These are phyloP conservation scores for Aspergillus pseudonomiae DNA, from an alignment of 2,329 filamentous ascomycete species.

Conservation along the genomic window DNA sequence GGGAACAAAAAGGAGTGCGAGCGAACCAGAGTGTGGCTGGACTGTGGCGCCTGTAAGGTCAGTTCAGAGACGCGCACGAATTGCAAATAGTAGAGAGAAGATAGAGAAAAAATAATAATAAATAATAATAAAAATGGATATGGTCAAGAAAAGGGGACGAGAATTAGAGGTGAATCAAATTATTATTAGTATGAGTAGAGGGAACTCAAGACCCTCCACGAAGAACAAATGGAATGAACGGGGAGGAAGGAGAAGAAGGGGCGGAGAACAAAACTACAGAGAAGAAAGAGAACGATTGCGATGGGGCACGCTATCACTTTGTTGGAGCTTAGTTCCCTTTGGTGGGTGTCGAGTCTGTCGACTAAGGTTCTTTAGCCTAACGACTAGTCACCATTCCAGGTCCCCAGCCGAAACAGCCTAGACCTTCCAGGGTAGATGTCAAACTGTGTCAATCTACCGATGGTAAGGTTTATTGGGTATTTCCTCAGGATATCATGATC, in stretches of 20 bases:
- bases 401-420: conserved; percentile 4
- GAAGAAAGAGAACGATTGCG: conserved; percentile 1
- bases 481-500: not conserved
- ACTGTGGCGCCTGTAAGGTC: conserved; percentile 10
- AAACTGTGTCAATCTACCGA: not conserved
- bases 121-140: not conserved
- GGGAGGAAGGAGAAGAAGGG: conserved; percentile 2
- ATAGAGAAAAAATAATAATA: not conserved
- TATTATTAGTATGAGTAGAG: conserved; percentile 6
- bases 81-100: not conserved
- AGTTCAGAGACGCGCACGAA: not conserved
- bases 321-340: conserved; percentile 5
- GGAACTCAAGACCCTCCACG: not conserved
- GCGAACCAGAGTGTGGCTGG: conserved; percentile 10
- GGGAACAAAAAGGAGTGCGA: conserved; percentile 15
- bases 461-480: not conserved
- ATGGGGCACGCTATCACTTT: not conserved
- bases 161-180: conserved; percentile 15
- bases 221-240: not conserved
- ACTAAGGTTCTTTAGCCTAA: not conserved
- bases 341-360: not conserved
- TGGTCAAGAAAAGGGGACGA: not conserved
- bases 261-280: conserved; percentile 10
- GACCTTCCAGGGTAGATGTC: not conserved
- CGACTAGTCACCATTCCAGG: not conserved